These are phyloP conservation scores for Aspergillus ostianus DNA, from an alignment of 495 filamentous ascomycete genomes.

Conservation along the genomic window DNA sequence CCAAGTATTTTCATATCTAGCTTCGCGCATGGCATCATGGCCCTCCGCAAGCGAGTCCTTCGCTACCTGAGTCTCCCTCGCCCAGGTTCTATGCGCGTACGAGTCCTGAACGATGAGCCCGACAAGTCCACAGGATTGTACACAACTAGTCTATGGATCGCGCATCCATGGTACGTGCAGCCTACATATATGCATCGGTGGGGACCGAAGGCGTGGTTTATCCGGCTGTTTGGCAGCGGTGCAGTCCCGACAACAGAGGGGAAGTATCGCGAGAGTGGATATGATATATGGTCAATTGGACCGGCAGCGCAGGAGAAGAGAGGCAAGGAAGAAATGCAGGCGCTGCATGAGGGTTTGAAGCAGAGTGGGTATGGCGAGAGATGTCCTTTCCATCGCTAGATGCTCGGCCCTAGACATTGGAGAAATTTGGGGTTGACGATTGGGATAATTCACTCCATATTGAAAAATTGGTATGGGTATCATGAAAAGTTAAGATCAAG, in stretches of 20 bases:
- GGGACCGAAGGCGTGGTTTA: slow-evolving; percentile 9
- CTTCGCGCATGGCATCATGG: neutral
- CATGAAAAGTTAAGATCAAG: too few relatives aligned
- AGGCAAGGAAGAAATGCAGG: slow-evolving; percentile 11
- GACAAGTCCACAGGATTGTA: slow-evolving; percentile 9
- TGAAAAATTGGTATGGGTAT: too few relatives aligned
- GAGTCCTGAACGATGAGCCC: slow-evolving; percentile 1
- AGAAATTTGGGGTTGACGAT: too few relatives aligned
- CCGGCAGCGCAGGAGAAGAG: slow-evolving; percentile 10
- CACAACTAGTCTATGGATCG: slow-evolving; percentile 6
- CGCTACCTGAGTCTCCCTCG: slow-evolving; percentile 51
- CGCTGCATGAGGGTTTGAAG: slow-evolving; percentile 3
- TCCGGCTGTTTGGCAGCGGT: slow-evolving; percentile 11
- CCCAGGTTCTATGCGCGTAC: slow-evolving; percentile 12
- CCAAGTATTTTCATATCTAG: neutral
- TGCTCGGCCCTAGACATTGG: too few relatives aligned
- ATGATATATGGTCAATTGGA: slow-evolving; percentile 11
- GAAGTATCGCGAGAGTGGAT: slow-evolving; percentile 7
- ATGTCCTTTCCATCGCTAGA: slow-evolving; percentile 10
- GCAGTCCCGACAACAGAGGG: neutral
- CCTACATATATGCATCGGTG: slow-evolving; percentile 15
- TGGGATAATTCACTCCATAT: too few relatives aligned
- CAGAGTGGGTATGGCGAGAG: neutral
- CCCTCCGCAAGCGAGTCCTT: slow-evolving; percentile 40
- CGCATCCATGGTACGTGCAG: slow-evolving; percentile 18